Evolutionary conservation across 2,329 filamentous ascomycete genomes (phyloP), one percentile per base, ranked within the genome.

Genomic region (Exophiala sideris): DNA sequence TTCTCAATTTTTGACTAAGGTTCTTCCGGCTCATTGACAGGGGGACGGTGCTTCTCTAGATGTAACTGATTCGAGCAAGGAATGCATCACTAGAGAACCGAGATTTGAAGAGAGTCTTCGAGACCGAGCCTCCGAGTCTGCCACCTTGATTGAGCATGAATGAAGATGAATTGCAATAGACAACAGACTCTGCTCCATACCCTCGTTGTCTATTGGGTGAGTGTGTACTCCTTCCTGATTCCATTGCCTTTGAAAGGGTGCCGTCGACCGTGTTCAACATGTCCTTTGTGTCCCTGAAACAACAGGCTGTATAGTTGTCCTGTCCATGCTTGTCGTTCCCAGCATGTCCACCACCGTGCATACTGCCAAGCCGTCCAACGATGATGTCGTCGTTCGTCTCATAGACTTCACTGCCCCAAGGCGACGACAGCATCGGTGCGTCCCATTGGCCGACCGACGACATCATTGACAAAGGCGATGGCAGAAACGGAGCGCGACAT

Each of bases 91-190:
- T 36, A 42, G 11, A 32, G 41, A 24, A 14, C 42, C 42, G 47
- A 11, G 29, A 35, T 41, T 39, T 45, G 42, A 50, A 34, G 42
- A 50, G 16, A 44, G 21, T 41, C 12, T 16, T 45, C 24, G 38
- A 29, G 12, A 12, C 34, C 20, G 32, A 50, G 41, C 46, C 18
- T 54, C 41, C 39, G 38, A 41, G n/a, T 34, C 44, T 35, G 14
- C 40, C 45, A 49, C 33, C 48, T 46, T 52, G 50, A 59, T 59
- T 50, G 44, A 34, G 42, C 33, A 60, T 50, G 52, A 57, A 48
- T 42, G 14, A 20, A 56, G 29, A 55, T 47, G 40, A 56, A 44
- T 52, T 46, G 6, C 46, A 50, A 53, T 57, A 57, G 47, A 60
- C 38, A n/a, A 58, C 39, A 36, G 46, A 47, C 10, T 51, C 48